Conservation (phyloP, 202 grass and related monocot genomes). For the Carex sylvatica region DNA sequence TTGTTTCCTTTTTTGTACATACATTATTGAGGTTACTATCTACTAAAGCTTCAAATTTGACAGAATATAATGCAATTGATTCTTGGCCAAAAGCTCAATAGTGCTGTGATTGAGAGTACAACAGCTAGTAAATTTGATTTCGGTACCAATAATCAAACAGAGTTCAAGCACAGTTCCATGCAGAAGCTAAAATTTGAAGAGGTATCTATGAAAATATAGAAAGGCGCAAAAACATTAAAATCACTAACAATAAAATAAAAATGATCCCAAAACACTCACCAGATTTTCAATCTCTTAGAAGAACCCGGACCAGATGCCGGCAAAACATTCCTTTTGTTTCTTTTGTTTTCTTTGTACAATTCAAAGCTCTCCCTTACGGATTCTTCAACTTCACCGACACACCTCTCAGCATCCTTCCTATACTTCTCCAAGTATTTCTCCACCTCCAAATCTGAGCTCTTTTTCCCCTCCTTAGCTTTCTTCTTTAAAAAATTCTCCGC, state of each 20-base stretch:
- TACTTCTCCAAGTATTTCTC: slow-evolving; percentile 93
- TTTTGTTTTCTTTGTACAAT: slow-evolving; percentile 51
- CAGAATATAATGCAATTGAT: not conserved
- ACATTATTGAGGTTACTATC: not conserved
- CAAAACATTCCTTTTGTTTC: slow-evolving; percentile 62
- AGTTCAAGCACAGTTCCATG: not conserved
- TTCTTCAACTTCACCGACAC: slow-evolving; percentile 69
- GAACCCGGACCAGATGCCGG: slow-evolving; percentile 37
- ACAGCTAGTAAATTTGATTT: not conserved
- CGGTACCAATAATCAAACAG: not conserved
- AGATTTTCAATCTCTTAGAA: slow-evolving; percentile 79
- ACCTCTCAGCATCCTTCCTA: slow-evolving; percentile 68
- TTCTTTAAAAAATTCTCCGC: slow-evolving; percentile 85
- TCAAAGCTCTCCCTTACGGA: slow-evolving; percentile 66
- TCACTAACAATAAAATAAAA: not conserved
- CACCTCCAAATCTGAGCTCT: slow-evolving; percentile 45
- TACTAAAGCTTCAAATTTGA: not conserved
- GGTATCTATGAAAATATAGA: not conserved
- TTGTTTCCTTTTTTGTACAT: not conserved
- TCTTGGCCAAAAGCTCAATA: not conserved
- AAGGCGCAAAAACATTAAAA: not conserved
- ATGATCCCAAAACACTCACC: slow-evolving; percentile 44
- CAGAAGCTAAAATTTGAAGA: not conserved
- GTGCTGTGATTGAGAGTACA: not conserved
- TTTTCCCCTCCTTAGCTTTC: slow-evolving; percentile 72